A percentile compares a stretch with the other conserved stretches of the same genome.
phyloP scores from a whole-genome alignment of 345 rosid species.

The Pistacia atlantica region DNA sequence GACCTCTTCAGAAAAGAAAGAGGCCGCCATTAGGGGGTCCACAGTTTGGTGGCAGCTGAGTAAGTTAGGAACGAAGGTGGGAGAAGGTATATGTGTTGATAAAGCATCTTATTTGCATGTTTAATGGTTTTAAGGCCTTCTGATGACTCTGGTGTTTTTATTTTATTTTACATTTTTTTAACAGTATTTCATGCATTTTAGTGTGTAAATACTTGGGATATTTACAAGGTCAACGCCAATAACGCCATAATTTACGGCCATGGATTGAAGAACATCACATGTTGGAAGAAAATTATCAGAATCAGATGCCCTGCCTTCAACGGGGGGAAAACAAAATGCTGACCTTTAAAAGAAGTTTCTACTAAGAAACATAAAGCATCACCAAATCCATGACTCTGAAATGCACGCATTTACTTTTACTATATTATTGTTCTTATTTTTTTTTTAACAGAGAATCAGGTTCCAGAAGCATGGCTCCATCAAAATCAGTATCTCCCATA shows the following conservation, averaged over 20 bases:
- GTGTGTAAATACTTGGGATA: neutral
- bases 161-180: no score
- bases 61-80: neutral
- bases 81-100: neutral
- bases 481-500: neutral
- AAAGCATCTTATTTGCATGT: neutral
- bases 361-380: neutral
- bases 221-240: neutral
- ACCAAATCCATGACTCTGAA: neutral
- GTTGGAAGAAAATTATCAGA: neutral
- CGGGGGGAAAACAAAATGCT: neutral
- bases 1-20: neutral
- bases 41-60: neutral
- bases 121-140: neutral
- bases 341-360: neutral
- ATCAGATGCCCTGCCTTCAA: neutral
- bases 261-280: neutral
- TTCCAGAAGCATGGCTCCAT: constrained; percentile 4
- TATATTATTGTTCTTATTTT: neutral
- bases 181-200: neutral
- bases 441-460: neutral
- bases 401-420: neutral
- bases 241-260: constrained; percentile 2
- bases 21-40: neutral
- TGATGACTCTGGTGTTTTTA: neutral